Conservation (phyloP, 805 yeast species). For the Pichia deserticola region DNA sequence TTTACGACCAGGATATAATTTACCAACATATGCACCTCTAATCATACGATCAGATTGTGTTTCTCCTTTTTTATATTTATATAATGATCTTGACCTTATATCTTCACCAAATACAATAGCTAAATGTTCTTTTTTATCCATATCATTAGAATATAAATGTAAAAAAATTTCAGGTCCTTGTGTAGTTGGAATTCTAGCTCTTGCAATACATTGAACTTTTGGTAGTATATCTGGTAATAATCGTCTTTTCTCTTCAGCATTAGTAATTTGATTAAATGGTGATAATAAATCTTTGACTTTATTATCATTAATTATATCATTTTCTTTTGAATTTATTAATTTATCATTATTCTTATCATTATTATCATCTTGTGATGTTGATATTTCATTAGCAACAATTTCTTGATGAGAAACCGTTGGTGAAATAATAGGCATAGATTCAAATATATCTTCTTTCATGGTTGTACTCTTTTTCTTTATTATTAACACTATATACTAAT, state of each 20-base stretch:
- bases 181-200: constrained; percentile 96
- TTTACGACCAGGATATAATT: constrained; percentile 76
- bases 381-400: too few relatives aligned
- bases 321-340: too few relatives aligned
- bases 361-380: too few relatives aligned
- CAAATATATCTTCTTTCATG: constrained; percentile 8
- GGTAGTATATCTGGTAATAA: constrained; percentile 57
- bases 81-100: constrained; percentile 71
- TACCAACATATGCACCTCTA: constrained; percentile 95
- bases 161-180: constrained; percentile 90
- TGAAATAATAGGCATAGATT: constrained; percentile 29
- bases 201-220: constrained; percentile 73
- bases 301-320: too few relatives aligned
- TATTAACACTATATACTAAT: constrained; percentile 2
- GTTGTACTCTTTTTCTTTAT: constrained; percentile 1
- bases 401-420: constrained; percentile 24
- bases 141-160: constrained; percentile 78
- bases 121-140: constrained; percentile 88
- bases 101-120: constrained; percentile 96
- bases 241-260: constrained; percentile 25
- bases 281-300: too few relatives aligned
- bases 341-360: too few relatives aligned
- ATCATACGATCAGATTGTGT: constrained; percentile 93
- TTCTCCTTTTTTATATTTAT: constrained; percentile 54
- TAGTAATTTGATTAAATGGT: not conserved